These are phyloP conservation scores for Hygrocybe punicea DNA, from an alignment of 768 basidiomycete species.

Conservation along the genomic window DNA sequence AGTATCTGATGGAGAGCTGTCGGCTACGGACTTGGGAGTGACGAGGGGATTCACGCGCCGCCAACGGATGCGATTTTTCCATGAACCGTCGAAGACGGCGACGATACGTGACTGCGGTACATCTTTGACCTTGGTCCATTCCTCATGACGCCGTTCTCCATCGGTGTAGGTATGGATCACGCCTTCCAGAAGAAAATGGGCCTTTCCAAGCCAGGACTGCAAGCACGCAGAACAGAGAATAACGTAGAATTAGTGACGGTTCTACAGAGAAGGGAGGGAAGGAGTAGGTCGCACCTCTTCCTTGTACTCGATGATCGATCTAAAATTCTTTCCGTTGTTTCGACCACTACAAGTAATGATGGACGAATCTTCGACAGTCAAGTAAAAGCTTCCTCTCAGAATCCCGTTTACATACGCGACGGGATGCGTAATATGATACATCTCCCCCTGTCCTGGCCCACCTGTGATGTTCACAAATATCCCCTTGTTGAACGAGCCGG, in stretches of 20 bases:
- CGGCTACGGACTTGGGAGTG: slow-evolving; percentile 42
- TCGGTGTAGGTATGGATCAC: slow-evolving; percentile 81
- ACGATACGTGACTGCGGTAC: slow-evolving; percentile 77
- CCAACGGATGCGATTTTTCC: slow-evolving; percentile 83
- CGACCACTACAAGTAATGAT: slow-evolving; percentile 79
- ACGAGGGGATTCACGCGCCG: slow-evolving; percentile 52
- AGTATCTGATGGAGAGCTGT: slow-evolving; percentile 45
- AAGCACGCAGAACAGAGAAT: neutral
- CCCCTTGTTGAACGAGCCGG: slow-evolving; percentile 85
- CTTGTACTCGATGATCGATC: slow-evolving; percentile 86
- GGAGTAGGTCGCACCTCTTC: slow-evolving; percentile 68
- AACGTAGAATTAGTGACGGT: neutral
- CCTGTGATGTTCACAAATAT: slow-evolving; percentile 77
- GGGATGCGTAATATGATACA: slow-evolving; percentile 88
- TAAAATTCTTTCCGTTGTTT: slow-evolving; percentile 43
- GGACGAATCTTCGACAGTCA: slow-evolving; percentile 76
- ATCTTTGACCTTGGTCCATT: slow-evolving; percentile 86
- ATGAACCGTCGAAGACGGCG: slow-evolving; percentile 83
- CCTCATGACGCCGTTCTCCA: slow-evolving; percentile 56
- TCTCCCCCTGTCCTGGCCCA: slow-evolving; percentile 71
- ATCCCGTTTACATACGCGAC: slow-evolving; percentile 88
- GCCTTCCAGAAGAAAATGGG: slow-evolving; percentile 83
- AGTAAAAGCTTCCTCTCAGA: slow-evolving; percentile 85
- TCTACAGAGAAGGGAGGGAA: neutral
- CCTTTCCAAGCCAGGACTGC: slow-evolving; percentile 85